Evolutionary conservation across 2,329 filamentous ascomycete genomes (phyloP), one percentile per base, ranked within the genome.

Genomic region (Grosmannia penicillata): DNA sequence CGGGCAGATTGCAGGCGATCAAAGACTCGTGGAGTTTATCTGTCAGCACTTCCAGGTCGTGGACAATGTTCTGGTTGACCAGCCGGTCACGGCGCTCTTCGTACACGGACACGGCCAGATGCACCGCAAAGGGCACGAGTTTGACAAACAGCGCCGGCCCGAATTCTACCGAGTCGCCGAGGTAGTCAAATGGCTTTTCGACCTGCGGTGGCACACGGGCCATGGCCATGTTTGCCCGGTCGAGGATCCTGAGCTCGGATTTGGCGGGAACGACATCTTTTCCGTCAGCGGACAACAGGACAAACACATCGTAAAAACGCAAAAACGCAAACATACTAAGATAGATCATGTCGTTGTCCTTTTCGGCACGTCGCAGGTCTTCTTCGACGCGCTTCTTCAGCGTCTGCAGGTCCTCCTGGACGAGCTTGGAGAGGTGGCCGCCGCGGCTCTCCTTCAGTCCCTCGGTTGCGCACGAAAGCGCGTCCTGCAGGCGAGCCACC

Each of bases 331-430:
- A n/a, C 70, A 48, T 60, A 78, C 78, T 73, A 3, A 96, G 64
- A 54, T 95, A 98, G 14, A 98, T 95, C 49, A 93, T 68, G 55
- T 98, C 89, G 48, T 98, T 98, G 53, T 98, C 91, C 56, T 84
- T 93, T 55, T 96, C 89, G 0, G 89, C 87, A 33, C 89, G 70
- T 59, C 93, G 94, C 47, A 98, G 53, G 47, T 95, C 86, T 49
- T 94, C 87, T 25, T 80, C 72, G 0, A 94, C 81, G 43, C 80
- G 78, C 43, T 68, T 78, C 61, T 93, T 94, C 41, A 98, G 59
- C 0, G 77, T 81, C 39, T 84, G 81, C 22, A 98, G 61, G 55
- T 96, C 91, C 2, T 79, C 79, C 4, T 83, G 62, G 0, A 98
- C 85, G 0, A 73, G 66, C 50, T 85, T 86, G 57, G 79, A 91